Base-by-base conservation (phyloP, 2,329 filamentous ascomycete species). In the Scleromitrula shiraiana region DNA sequence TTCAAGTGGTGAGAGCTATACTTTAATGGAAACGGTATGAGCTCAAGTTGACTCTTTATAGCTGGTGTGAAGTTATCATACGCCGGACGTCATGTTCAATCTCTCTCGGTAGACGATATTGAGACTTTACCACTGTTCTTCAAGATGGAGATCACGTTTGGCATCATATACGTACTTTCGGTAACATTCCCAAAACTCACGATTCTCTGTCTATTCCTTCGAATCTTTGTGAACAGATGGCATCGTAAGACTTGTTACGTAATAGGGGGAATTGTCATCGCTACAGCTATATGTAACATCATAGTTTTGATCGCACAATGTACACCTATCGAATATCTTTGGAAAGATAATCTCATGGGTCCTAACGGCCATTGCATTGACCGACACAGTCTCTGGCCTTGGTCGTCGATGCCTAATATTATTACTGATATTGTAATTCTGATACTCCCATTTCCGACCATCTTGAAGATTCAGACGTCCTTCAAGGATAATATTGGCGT, bases 121-220 rank as follows among this genome's bases (percentile, higher is more conserved):
- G 15, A n/a, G 8, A 17, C 20, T n/a, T n/a, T 40, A 17, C 20
- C 23, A 8, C 15, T 22, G 19, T 40, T 24, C 22, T 22, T 24
- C 12, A 40, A 40, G 24, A 24, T 23, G 20, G 20, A 24, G 22
- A 40, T 40, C 37, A 26, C 37, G 9, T 40, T 40, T 7, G 37
- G 19, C 22, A 40, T 40, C 22, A n/a, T 40, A 5, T 40, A 40
- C 10, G 24, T 40, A 2, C 20, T 40, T n/a, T 23, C 50, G 6
- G 47, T 52, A 15, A 36, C 46, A 6, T 33, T 52, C 29, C 46
- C 50, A 7, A 53, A 53, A 26, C 29, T 53, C 6, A 43, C 32
- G 6, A 33, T 53, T 22, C 39, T 53, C 12, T 42, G 27, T 4
- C 32, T 53, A 7, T 53, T 50, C 30, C 37, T 50, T 7, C 39